Conservation (phyloP, 73 alveolate genomes). For the Uronychia binucleata region DNA sequence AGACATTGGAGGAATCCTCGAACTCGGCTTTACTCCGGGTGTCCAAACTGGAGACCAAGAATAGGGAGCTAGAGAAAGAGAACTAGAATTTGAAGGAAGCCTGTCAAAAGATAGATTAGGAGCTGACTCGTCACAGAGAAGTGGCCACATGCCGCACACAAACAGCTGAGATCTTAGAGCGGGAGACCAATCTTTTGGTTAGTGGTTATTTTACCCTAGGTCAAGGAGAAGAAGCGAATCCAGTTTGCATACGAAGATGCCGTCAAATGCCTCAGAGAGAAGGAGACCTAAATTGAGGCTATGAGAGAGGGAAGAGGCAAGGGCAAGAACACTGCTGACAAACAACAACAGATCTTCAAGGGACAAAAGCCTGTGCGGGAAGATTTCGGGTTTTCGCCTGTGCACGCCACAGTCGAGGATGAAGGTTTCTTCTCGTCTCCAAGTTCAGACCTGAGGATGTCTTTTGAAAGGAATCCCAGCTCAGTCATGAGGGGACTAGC, state of each 20-base stretch:
- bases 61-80: background rate
- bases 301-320: background rate
- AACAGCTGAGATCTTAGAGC: background rate
- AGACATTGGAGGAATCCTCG: background rate
- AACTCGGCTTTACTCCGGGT: background rate
- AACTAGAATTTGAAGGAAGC: background rate
- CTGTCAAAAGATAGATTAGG: background rate
- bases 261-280: background rate
- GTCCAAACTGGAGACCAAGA: background rate
- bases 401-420: background rate
- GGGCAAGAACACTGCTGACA: background rate
- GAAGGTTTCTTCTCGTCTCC: background rate
- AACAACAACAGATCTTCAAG: no score
- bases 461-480: background rate
- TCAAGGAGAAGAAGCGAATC: background rate
- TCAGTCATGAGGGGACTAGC: background rate
- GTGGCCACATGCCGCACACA: background rate
- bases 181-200: background rate
- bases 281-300: background rate
- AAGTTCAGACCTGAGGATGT: background rate
- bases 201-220: background rate
- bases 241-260: background rate
- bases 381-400: background rate
- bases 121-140: background rate
- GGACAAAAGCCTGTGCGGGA: background rate